Evolutionary conservation across 2,329 filamentous ascomycete species (phyloP), one percentile per base, ranked within the genome.

Genomic region (Penicillium olsonii): DNA sequence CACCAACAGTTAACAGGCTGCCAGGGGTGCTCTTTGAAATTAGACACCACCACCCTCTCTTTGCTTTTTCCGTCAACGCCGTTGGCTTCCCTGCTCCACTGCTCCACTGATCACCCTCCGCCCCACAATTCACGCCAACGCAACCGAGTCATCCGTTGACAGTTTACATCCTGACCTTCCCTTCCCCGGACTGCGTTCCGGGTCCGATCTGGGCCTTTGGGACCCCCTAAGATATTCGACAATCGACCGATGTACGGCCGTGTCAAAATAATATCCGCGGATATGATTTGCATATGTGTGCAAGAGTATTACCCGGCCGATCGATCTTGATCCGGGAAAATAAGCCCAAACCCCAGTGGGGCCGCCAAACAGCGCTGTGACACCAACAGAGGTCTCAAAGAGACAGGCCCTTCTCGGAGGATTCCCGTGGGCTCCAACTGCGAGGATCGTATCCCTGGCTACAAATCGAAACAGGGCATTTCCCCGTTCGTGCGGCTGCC

Each of bases 401-500:
- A 40, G 38, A 45, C 12, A 12, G 38, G 19, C n/a, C 31, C 15
- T 2, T 22, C 38, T 39, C 39, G 17, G 43, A 2, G 1, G 0
- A 2, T 31, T 45, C 37, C 45, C 41, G 50, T 27, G 47, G 34
- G 37, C 18, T 24, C 5, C 8, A n/a, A n/a, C 15, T 42, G 29
- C 12, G 12, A 45, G 27, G 14, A 27, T 18, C 5, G 34, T 19
- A 18, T 20, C 44, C 35, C 51, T 51, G 33, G 31, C 26, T 26
- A 42, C 44, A 34, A 46, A 37, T 18, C 26, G 33, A 20, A 31
- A 35, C 37, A 27, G 39, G 51, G 50, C 45, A 40, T 53, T 55
- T 54, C 43, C 43, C 52, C 53, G 59, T 60, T 61, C 55, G 59
- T 52, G 54, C 43, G 45, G 17, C 52, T 58, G 50, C 51, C 44